Base-by-base conservation (phyloP, 2,329 filamentous ascomycete genomes). In the Geosmithia putterillii region DNA sequence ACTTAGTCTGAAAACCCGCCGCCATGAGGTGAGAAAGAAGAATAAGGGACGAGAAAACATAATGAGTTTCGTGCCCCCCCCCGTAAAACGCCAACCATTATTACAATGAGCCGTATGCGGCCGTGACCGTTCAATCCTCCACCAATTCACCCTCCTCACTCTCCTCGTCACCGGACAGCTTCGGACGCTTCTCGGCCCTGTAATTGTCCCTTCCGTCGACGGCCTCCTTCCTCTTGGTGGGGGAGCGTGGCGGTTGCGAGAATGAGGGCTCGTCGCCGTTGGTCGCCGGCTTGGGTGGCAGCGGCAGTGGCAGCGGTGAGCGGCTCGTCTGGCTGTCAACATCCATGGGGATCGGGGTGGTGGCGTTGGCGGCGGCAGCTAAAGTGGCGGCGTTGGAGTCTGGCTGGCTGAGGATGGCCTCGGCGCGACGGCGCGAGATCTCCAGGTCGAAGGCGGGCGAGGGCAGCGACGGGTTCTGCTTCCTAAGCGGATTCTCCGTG, bases 401-500 rank as follows among this genome's bases (percentile, higher is more conserved):
- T 17, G 60, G 58, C 42, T 67, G 64, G 48, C 64, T 67, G 35
- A 61, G 52, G 4, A 58, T 45, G 2, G 58, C 58, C 45, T 72
- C 67, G 4, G 66, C 67, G 40, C 69, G 66, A 23, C 74, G 63
- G 41, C 74, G 63, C 3, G 75, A 78, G 44, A 66, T 71, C 52
- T 77, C 73, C 38, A 79, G 64, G 46, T 66, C 65, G 51, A 77
- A 79, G 8, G 66, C 65, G 9, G 75, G 74, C 25, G 73, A 77
- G 32, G 69, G 55, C 60, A 72, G 46, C 54, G 70, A 63, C 42
- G 71, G 66, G 50, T 76, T 73, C 51, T 71, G 66, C 58, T 76
- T 77, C 49, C 67, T 66, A 45, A 79, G 65, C 40, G 78, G 78
- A 57, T 81, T 82, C 57, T 82, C 76, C 37, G 61, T 65, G 57